Percentiles rank a stretch among this genome's conserved stretches.
Conservation (phyloP, 768 basidiomycete genomes). For the Pisolithus marmoratus region DNA sequence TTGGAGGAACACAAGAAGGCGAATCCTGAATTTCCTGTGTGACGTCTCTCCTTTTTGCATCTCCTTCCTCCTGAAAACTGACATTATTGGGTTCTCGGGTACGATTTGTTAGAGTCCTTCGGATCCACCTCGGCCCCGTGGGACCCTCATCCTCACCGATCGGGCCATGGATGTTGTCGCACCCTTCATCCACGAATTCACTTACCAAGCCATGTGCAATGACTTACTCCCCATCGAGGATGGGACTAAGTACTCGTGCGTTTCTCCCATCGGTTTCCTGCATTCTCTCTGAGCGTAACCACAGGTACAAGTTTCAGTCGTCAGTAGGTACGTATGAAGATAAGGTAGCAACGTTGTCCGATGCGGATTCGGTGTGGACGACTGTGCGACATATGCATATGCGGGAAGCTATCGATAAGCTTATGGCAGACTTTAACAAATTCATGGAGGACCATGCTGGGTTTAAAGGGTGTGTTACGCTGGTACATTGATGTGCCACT, state of each 20-base stretch:
- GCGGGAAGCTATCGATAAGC: conserved; percentile 95
- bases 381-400: conserved; percentile 96
- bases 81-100: not conserved
- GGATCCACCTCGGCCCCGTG: conserved; percentile 61
- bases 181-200: conserved; percentile 94
- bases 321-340: conserved; percentile 82
- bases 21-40: conserved; percentile 84
- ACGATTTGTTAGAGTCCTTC: conserved; percentile 39
- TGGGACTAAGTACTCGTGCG: conserved; percentile 82
- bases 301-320: conserved; percentile 93
- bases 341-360: conserved; percentile 80
- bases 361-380: conserved; percentile 87
- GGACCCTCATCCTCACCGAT: conserved; percentile 87
- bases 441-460: conserved; percentile 94
- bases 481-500: conserved; percentile 2
- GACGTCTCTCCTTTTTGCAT: conserved; percentile 21
- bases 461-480: conserved; percentile 68
- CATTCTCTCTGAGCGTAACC: not conserved
- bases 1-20: conserved; percentile 83
- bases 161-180: conserved; percentile 92
- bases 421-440: conserved; percentile 93
- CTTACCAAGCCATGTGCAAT: conserved; percentile 98
- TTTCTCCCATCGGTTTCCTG: conserved; percentile 14
- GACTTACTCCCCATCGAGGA: conserved; percentile 87
- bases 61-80: not conserved